Evolutionary conservation across 2,329 filamentous ascomycete species (phyloP), one percentile per base, ranked within the genome.

Genomic region (Xenoacremonium recifei): DNA sequence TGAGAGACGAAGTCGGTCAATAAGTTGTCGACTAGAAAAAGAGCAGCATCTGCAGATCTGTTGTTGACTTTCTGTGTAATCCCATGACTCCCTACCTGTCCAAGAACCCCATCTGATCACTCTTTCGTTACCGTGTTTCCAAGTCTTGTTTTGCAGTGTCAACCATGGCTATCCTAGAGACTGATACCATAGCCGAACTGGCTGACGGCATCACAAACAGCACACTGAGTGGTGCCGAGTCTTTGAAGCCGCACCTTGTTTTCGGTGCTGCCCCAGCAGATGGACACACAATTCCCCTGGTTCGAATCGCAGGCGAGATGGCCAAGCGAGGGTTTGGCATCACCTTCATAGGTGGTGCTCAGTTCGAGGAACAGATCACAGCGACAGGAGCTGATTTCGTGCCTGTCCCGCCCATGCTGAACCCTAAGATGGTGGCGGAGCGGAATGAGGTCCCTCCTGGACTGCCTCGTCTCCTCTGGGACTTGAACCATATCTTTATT

Each of bases 261-360:
- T 58, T 61, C 25, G 44, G 51, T 1, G 54, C 60, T 4, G 51
- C 55, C 10, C 50, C 58, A 2, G 53, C 48, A 6, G 43, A 62
- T 2, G 65, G 65, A 17, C 65, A 68, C 48, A 60, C 54, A 3
- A 39, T 49, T 15, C 61, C 61, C 1, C 39, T 65, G 0, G 27
- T 63, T 2, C 57, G 58, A 19, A 59, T 73, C n/a, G 64, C 65
- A 2, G 54, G 54, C 4, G 56, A 67, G 18, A 58, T 74, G 9
- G 50, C 68, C 11, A 48, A 54, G 10, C 55, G 63, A 5, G 72
- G 70, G 4, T 75, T 70, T 42, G 56, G 65, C 7, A 56, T 72
- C 3, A 70, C 65, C 3, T 69, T 73, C 48, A 62, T 75, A 15
- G 61, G 61, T 5, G 66, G 66, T 2, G 51, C 55, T 1, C 48